Percentiles rank a stretch among this genome's conserved stretches.
These are phyloP conservation scores for Serendipita sp. DNA, from an alignment of 768 basidiomycete species.

Conservation along the genomic window DNA sequence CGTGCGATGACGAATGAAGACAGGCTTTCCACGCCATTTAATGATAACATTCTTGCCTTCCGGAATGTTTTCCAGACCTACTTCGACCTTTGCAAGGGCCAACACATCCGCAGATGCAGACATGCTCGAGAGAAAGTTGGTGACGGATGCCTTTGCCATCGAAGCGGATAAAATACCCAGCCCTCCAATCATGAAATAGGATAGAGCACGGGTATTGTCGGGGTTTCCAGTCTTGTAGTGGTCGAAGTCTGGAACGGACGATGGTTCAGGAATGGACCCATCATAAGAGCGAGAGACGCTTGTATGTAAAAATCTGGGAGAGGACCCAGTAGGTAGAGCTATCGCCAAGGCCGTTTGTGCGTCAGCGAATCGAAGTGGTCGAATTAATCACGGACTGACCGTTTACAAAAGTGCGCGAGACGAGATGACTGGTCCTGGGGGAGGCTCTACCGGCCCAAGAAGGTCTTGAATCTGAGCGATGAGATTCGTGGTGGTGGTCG, in stretches of 20 bases:
- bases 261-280: conserved; percentile 21
- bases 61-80: conserved; percentile 77
- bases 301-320: conserved; percentile 62
- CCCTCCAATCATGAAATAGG: conserved; percentile 83
- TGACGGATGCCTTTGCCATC: conserved; percentile 82
- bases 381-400: conserved; percentile 29
- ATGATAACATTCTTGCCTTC: conserved; percentile 96
- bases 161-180: conserved; percentile 90
- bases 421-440: conserved; percentile 36
- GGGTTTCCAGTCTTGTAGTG: conserved; percentile 59
- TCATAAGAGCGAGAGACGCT: conserved; percentile 45
- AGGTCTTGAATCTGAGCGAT: conserved; percentile 46
- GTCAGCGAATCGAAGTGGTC: conserved; percentile 9
- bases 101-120: conserved; percentile 94
- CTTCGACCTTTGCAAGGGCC: conserved; percentile 94
- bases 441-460: conserved; percentile 46
- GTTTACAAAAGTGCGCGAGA: conserved; percentile 46
- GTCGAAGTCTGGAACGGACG: conserved; percentile 79
- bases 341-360: conserved; percentile 3
- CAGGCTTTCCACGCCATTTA: conserved; percentile 99
- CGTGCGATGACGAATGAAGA: conserved; percentile 97
- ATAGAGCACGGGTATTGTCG: conserved; percentile 54
- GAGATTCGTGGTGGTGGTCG: conserved; percentile 38
- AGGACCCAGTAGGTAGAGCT: conserved; percentile 39
- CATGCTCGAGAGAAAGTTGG: conserved; percentile 93